Evolutionary conservation across 2,329 filamentous ascomycete species (phyloP).

Genomic region (Neonectria neomacrospora): DNA sequence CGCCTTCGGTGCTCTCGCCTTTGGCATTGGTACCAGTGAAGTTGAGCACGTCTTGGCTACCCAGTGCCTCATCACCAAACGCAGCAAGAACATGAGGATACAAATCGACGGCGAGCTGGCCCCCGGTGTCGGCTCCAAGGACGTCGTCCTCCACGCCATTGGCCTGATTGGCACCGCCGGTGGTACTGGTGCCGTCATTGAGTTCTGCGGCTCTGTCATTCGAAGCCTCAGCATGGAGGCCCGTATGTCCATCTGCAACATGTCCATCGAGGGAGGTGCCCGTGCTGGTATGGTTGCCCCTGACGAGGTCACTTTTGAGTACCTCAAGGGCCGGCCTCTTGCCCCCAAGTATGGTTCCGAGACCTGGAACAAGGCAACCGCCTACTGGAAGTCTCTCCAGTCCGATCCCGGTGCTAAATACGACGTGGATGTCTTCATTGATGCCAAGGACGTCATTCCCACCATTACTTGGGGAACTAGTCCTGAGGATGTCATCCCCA

Average conservation of each 20-base stretch:
- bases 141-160: slow-evolving; percentile 92
- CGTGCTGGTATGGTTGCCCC: slow-evolving; percentile 97
- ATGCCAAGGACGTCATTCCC: slow-evolving; percentile 91
- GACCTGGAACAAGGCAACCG: slow-evolving; percentile 88
- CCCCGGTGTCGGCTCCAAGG: slow-evolving; percentile 94
- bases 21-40: slow-evolving; percentile 97
- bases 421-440: slow-evolving; percentile 88
- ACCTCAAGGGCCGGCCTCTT: slow-evolving; percentile 89
- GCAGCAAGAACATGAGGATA: slow-evolving; percentile 98
- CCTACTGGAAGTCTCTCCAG: slow-evolving; percentile 87
- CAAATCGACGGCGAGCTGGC: slow-evolving; percentile 92
- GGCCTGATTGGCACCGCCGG: slow-evolving; percentile 94
- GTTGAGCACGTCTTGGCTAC: slow-evolving; percentile 98
- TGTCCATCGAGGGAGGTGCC: slow-evolving; percentile 97
- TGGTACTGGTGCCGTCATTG: slow-evolving; percentile 93
- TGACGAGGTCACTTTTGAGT: slow-evolving; percentile 93
- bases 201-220: slow-evolving; percentile 97
- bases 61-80: slow-evolving; percentile 92
- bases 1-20: slow-evolving; percentile 93
- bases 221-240: slow-evolving; percentile 92
- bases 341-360: slow-evolving; percentile 85
- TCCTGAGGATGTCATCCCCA: slow-evolving; percentile 95
- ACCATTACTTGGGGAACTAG: slow-evolving; percentile 98
- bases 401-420: slow-evolving; percentile 91
- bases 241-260: slow-evolving; percentile 99